Percentiles rank a stretch among this genome's conserved stretches.
Conservation (phyloP, 352 stramenopile species). For the Pythium dissimile region DNA sequence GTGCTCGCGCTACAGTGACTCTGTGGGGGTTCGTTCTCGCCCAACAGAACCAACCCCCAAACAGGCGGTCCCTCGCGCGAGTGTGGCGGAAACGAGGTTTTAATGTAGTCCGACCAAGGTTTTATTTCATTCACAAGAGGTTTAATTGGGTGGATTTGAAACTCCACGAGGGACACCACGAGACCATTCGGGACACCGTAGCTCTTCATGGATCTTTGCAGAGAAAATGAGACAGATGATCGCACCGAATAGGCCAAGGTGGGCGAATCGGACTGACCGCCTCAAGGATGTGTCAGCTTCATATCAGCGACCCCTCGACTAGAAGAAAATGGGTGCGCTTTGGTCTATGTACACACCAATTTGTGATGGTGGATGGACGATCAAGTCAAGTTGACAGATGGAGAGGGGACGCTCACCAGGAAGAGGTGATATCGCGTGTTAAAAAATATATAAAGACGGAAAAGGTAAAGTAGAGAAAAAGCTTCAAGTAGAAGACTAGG, state of each 20-base stretch:
- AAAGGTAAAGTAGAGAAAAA: conserved; percentile 8
- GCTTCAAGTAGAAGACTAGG: conserved; percentile 36
- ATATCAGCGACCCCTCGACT: conserved; percentile 1
- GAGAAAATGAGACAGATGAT: conserved; percentile 18
- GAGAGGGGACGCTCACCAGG: background rate
- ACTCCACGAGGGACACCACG: conserved; percentile 3
- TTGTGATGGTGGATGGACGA: background rate
- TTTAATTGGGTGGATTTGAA: conserved; percentile 19
- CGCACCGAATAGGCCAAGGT: background rate
- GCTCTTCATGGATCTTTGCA: background rate
- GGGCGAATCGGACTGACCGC: background rate
- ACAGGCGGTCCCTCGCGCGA: conserved; percentile 19
- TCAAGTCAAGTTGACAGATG: background rate
- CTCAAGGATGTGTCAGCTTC: conserved; percentile 7
- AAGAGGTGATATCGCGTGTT: background rate
- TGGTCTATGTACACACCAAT: conserved; percentile 1
- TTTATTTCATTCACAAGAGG: conserved; percentile 9
- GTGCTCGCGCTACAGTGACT: conserved; percentile 15
- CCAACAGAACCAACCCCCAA: conserved; percentile 21
- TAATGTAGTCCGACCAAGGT: conserved; percentile 6
- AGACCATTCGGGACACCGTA: conserved; percentile 17
- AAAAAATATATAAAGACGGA: background rate
- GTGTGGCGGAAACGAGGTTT: conserved; percentile 18
- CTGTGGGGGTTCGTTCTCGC: conserved; percentile 1
- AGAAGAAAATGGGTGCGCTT: conserved; percentile 11